Conservation (phyloP, 192 early-diverging fungal genomes). For the Phycomyces nitens region DNA sequence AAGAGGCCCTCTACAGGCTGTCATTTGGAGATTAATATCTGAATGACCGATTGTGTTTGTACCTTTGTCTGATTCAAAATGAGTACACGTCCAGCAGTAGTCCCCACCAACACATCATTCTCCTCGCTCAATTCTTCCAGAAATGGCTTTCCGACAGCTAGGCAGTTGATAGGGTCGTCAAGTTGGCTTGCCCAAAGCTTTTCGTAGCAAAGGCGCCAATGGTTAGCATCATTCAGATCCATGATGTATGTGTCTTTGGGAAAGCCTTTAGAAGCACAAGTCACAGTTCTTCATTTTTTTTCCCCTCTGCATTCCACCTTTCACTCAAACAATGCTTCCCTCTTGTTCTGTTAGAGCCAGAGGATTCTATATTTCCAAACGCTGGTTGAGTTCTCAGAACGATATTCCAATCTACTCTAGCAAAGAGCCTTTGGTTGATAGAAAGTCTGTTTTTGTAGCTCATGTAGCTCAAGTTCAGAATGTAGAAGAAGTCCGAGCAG, state of each 20-base stretch:
- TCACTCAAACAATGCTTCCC: too few species aligned
- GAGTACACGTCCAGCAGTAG: slow-evolving; percentile 25
- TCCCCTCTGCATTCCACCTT: background rate
- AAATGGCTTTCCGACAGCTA: slow-evolving; percentile 35
- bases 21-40: background rate
- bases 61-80: slow-evolving; percentile 37
- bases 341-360: too few species aligned
- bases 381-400: background rate
- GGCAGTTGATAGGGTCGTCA: slow-evolving; percentile 28
- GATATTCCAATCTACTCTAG: slow-evolving; percentile 43
- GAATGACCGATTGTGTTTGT: background rate
- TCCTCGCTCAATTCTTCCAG: slow-evolving; percentile 32
- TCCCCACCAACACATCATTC: slow-evolving; percentile 35
- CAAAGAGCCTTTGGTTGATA: slow-evolving; percentile 58
- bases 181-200: slow-evolving; percentile 24
- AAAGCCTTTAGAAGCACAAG: background rate
- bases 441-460: slow-evolving; percentile 80
- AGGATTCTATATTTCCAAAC: too few species aligned
- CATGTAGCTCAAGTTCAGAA: slow-evolving; percentile 62
- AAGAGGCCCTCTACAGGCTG: slow-evolving; percentile 31
- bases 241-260: background rate
- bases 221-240: background rate
- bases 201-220: slow-evolving; percentile 7
- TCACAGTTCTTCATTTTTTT: background rate
- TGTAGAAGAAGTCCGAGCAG: slow-evolving; percentile 47